Conservation (phyloP, 1,284 basidiomycete genomes). For the Naganishia sp. region DNA sequence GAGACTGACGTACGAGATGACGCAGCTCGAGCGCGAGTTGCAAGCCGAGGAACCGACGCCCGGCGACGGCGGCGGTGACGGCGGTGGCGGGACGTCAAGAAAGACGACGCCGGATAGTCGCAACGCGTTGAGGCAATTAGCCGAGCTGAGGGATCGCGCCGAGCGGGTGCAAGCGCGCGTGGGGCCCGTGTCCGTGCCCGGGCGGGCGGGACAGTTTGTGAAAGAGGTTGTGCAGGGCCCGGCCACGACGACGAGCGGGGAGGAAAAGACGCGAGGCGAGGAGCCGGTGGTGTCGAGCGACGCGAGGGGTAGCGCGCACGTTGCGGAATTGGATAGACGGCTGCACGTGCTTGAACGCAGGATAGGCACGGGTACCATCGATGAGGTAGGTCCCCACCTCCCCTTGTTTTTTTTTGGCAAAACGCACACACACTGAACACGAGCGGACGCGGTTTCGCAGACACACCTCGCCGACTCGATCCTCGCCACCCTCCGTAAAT, state of each 20-base stretch:
- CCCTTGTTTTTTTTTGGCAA: not conserved
- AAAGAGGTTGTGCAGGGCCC: slow-evolving; percentile 5
- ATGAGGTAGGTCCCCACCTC: slow-evolving; percentile 61
- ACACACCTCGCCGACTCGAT: slow-evolving; percentile 76
- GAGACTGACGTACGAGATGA: slow-evolving; percentile 55
- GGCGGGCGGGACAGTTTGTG: slow-evolving; percentile 46
- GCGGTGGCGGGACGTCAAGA: slow-evolving; percentile 32
- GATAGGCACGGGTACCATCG: slow-evolving; percentile 66
- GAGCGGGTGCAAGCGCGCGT: slow-evolving; percentile 1
- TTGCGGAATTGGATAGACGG: slow-evolving; percentile 70
- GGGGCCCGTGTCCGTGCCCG: slow-evolving; percentile 46
- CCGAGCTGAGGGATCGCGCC: slow-evolving; percentile 39
- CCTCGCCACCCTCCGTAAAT: slow-evolving; percentile 73
- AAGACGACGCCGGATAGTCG: slow-evolving; percentile 28
- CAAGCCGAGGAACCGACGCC: slow-evolving; percentile 18
- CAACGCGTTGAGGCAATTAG: slow-evolving; percentile 44
- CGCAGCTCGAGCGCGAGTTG: slow-evolving; percentile 51
- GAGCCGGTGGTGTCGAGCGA: not conserved
- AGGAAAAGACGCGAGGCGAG: too few relatives aligned
- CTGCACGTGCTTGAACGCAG: slow-evolving; percentile 75
- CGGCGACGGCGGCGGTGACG: slow-evolving; percentile 32
- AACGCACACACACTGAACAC: slow-evolving; percentile 33
- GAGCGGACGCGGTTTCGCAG: slow-evolving; percentile 49
- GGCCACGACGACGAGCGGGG: not conserved
- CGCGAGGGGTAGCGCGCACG: not conserved